Percentiles rank a stretch among this genome's conserved stretches.
phyloP scores from a whole-genome alignment of 129 eudicot species.

The Logfia minima region DNA sequence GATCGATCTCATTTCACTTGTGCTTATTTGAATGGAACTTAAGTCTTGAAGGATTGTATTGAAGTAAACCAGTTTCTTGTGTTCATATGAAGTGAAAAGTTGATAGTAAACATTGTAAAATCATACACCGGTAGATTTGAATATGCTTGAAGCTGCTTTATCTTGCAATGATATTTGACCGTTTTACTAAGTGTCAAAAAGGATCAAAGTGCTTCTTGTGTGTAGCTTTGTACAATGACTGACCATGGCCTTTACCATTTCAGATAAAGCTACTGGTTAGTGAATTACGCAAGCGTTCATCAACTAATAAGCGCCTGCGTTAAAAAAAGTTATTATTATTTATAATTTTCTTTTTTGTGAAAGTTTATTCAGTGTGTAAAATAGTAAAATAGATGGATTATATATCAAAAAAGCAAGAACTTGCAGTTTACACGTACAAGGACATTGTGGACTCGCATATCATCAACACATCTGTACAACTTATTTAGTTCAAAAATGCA shows the following conservation, averaged over 20 bases:
- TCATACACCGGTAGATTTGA: background rate
- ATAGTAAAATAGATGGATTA: background rate
- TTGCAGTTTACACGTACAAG: background rate
- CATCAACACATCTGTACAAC: conserved; percentile 10
- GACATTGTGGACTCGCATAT: background rate
- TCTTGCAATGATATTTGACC: too few relatives aligned
- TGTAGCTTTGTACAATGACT: background rate
- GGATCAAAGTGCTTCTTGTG: background rate
- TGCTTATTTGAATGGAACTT: background rate
- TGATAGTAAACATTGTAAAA: too few relatives aligned
- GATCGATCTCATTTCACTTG: background rate
- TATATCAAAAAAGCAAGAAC: background rate
- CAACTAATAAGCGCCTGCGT: too few relatives aligned
- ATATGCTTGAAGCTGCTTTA: too few relatives aligned
- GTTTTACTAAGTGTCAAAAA: background rate
- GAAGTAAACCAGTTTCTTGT: background rate
- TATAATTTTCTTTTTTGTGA: background rate
- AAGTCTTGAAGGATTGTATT: conserved; percentile 16
- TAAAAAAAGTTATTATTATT: too few relatives aligned
- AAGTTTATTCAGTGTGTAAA: background rate
- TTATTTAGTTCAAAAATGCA: conserved; percentile 16
- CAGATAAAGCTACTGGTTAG: background rate
- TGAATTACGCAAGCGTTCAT: too few relatives aligned
- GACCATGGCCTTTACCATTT: background rate
- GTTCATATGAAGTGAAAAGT: background rate